phyloP scores from a whole-genome alignment of 1,139 yeast species.

The Sugiyamaella neomexicana region DNA sequence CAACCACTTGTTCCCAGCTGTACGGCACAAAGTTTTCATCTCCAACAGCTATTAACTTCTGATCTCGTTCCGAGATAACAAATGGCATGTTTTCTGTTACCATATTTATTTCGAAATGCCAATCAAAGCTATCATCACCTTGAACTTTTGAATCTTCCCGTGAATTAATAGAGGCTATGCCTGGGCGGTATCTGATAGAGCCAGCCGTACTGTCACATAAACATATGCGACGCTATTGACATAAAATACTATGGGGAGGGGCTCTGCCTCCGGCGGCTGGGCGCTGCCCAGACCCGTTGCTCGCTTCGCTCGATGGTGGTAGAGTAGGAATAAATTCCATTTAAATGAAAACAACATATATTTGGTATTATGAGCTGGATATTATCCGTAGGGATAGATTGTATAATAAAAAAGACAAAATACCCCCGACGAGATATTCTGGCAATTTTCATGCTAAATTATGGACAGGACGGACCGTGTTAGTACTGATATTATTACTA shows the following conservation, averaged over 20 bases:
- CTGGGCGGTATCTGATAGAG: neutral
- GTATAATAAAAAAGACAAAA: neutral
- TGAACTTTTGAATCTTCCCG: too few relatives aligned
- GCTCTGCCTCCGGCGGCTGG: too few relatives aligned
- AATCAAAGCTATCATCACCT: too few relatives aligned
- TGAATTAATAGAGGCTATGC: too few relatives aligned
- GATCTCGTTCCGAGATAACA: conserved; percentile 28
- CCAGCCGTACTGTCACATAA: conserved; percentile 7
- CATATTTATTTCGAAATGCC: neutral
- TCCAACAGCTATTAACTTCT: conserved; percentile 25
- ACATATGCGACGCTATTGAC: neutral
- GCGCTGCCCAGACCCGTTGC: too few relatives aligned
- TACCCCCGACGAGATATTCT: neutral
- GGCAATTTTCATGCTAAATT: conserved; percentile 1
- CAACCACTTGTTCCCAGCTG: conserved; percentile 35
- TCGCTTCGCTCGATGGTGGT: too few relatives aligned
- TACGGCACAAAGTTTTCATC: conserved; percentile 30
- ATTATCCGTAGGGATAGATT: neutral
- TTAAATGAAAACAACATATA: neutral
- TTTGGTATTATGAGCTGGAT: neutral
- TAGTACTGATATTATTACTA: neutral
- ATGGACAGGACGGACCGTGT: neutral
- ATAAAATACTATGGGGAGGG: too few relatives aligned
- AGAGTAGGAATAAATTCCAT: neutral
- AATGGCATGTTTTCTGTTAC: conserved; percentile 11